Evolutionary conservation across 495 filamentous ascomycete species (phyloP).

Genomic region (Neurospora sp.): DNA sequence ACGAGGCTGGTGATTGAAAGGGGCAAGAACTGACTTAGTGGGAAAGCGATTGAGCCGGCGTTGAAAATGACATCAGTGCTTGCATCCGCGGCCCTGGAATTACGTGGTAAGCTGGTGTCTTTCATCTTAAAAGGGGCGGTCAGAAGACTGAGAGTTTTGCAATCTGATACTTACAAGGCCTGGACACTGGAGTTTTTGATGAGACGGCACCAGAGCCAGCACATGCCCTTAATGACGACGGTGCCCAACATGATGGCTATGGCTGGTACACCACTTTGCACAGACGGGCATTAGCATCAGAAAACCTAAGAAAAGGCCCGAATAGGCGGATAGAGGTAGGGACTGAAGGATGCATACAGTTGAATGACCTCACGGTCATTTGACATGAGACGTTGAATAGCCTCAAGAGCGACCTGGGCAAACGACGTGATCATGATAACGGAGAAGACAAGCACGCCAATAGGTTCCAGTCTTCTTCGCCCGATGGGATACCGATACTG

Average conservation of each 20-base stretch:
- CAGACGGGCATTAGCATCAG: slow-evolving; percentile 2
- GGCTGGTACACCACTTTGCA: slow-evolving; percentile 46
- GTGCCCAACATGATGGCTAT: slow-evolving; percentile 76
- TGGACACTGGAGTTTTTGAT: slow-evolving; percentile 86
- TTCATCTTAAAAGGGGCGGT: not conserved
- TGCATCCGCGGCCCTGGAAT: slow-evolving; percentile 20
- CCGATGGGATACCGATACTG: slow-evolving; percentile 78
- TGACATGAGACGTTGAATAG: slow-evolving; percentile 53
- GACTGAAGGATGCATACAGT: slow-evolving; percentile 31
- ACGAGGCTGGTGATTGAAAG: not conserved
- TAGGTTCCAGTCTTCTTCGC: slow-evolving; percentile 58
- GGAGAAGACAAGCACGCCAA: slow-evolving; percentile 73
- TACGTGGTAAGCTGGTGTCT: slow-evolving; percentile 53
- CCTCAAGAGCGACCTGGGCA: slow-evolving; percentile 70
- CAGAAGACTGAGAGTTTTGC: not conserved
- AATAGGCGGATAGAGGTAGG: not conserved
- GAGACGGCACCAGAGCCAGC: slow-evolving; percentile 84
- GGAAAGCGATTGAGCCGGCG: slow-evolving; percentile 77
- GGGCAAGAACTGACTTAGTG: slow-evolving; percentile 45
- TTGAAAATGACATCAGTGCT: slow-evolving; percentile 71
- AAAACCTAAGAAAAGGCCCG: not conserved
- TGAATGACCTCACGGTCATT: slow-evolving; percentile 58
- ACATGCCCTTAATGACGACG: slow-evolving; percentile 69
- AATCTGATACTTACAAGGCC: slow-evolving; percentile 48
- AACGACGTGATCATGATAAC: slow-evolving; percentile 85